Base-by-base conservation (phyloP, 208 protist species). In the Leishmania mexicana region DNA sequence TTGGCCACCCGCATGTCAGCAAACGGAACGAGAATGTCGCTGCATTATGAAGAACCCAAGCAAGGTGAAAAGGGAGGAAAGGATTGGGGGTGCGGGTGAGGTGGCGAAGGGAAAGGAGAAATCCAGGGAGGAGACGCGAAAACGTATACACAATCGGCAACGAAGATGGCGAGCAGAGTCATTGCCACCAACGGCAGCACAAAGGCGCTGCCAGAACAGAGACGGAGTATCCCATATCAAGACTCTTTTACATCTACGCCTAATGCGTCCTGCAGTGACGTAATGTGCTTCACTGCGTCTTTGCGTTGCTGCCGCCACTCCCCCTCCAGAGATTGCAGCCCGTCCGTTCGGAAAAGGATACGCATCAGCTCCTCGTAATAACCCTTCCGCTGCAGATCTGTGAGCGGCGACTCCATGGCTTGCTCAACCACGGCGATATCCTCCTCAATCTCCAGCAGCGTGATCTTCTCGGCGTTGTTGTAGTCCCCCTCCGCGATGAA, bases 311-410 rank as follows among this genome's bases (percentile, higher is more conserved):
- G 64, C 35, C 88, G 84, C 88, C 87, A 95, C 72, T 91, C 85
- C 7, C 85, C 91, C 57, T 96, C 91, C 8, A 97, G 83, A 24
- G 89, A 85, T 51, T 91, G 88, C 31, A 97, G 79, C 28, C 87
- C 89, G 68, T 97, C 94, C 0, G 88, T 91, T 67, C 88, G 86
- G 72, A 97, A 94, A 1, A 97, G 83, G 77, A 97, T 90, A 60
- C 92, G 91, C 94, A 97, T 97, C 3, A 97, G 85, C 76, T 92
- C 87, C 75, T 97, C 94, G 72, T 97, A 96, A 75, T 93, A 94
- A 40, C 92, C 92, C 51, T 92, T 92, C 24, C 88, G 82, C 77
- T 93, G 80, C 57, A 88, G 51, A 3, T 87, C 83, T 10, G 89
- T 86, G 42, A 90, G 71, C 0, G 75, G 73, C 8, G 42, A 42